These are phyloP conservation scores for Potentilla sterilis DNA, from an alignment of 306 rosid species.

Conservation along the genomic window DNA sequence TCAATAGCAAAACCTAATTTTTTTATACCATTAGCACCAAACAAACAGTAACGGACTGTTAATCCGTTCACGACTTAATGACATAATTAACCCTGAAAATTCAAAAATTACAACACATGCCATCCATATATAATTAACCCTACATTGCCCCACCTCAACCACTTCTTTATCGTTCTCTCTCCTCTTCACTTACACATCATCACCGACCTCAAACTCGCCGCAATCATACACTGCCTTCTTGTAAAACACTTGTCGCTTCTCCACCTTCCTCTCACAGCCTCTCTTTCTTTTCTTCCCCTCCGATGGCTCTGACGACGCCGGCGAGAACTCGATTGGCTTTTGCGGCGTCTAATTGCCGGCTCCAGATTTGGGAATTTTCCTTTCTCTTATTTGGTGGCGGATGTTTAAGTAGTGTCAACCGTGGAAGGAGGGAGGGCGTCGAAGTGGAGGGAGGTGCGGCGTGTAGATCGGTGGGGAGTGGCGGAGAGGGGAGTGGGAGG, in stretches of 20 bases:
- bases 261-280: constrained; percentile 22
- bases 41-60: no score
- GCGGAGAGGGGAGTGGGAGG: constrained; percentile 53
- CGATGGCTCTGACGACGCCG: constrained; percentile 50
- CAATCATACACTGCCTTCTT: constrained; percentile 77
- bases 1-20: no score
- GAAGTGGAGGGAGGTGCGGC: constrained; percentile 35
- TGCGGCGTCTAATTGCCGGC: constrained; percentile 6
- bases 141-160: constrained; percentile 70
- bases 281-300: constrained; percentile 61
- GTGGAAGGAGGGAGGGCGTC: constrained; percentile 20
- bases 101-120: no score
- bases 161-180: constrained; percentile 76
- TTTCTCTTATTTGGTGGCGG: constrained; percentile 5
- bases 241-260: constrained; percentile 50
- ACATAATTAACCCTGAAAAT: no score
- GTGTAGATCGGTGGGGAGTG: constrained; percentile 54
- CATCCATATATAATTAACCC: no score
- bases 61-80: no score
- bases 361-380: background rate
- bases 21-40: no score
- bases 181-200: constrained; percentile 76
- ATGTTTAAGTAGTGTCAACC: background rate
- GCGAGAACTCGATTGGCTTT: constrained; percentile 19
- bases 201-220: constrained; percentile 73